phyloP scores from a whole-genome alignment of 225 moss, liverwort and hornwort species.

The Sphagnum contortum region DNA sequence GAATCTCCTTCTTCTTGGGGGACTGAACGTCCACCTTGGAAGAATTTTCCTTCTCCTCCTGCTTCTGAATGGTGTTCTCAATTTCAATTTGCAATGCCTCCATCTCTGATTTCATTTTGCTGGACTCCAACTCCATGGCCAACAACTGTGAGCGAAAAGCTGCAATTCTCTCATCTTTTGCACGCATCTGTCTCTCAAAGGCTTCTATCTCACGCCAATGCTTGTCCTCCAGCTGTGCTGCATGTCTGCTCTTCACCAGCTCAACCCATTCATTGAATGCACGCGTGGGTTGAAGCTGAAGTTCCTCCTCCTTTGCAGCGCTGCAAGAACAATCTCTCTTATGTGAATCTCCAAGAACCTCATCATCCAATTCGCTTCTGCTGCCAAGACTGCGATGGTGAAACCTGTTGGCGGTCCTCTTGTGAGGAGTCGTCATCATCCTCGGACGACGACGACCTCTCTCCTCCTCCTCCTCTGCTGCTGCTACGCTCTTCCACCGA shows the following conservation, averaged over 20 bases:
- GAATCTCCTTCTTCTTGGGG: too few relatives aligned
- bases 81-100: slow-evolving; percentile 2
- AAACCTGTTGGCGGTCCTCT: too few relatives aligned
- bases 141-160: slow-evolving; percentile 30
- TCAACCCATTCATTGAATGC: slow-evolving; percentile 34
- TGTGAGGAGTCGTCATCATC: too few relatives aligned
- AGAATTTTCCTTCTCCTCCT: not conserved
- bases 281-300: not conserved
- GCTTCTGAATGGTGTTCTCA: too few relatives aligned
- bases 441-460: not conserved
- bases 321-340: too few relatives aligned
- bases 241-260: slow-evolving; percentile 25
- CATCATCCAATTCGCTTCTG: slow-evolving; percentile 15
- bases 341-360: too few relatives aligned
- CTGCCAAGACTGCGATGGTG: slow-evolving; percentile 16
- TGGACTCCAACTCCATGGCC: slow-evolving; percentile 18
- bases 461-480: not conserved
- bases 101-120: slow-evolving; percentile 5
- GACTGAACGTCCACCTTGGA: too few relatives aligned
- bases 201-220: slow-evolving; percentile 40
- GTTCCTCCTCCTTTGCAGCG: too few relatives aligned
- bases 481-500: slow-evolving; percentile 15
- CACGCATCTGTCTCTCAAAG: slow-evolving; percentile 37
- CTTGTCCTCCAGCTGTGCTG: slow-evolving; percentile 29
- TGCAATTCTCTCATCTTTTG: slow-evolving; percentile 28